A percentile compares a stretch with the other conserved stretches of the same genome.
Conservation (phyloP, 108 stramenopile genomes). For the Skeletonema potamos region DNA sequence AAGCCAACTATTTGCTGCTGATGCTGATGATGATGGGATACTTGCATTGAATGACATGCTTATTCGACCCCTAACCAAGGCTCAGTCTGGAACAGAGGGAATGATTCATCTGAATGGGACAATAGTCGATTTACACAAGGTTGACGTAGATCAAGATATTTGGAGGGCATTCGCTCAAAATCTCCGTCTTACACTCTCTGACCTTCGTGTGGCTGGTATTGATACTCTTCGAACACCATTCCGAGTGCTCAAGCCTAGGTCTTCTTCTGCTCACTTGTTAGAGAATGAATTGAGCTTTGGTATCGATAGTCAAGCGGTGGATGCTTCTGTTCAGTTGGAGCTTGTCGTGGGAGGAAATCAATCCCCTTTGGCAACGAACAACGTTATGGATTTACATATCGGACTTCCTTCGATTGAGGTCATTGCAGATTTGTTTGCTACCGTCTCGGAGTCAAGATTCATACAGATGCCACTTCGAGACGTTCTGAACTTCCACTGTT, state of each 20-base stretch:
- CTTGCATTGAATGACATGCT: conserved; percentile 64
- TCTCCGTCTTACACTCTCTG: conserved; percentile 27
- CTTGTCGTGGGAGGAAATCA: conserved; percentile 23
- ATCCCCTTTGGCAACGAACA: conserved; percentile 42
- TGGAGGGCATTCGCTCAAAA: conserved; percentile 47
- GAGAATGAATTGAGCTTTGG: conserved; percentile 43
- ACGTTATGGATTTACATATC: conserved; percentile 36
- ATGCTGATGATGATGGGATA: conserved; percentile 52
- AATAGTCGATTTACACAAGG: conserved; percentile 38
- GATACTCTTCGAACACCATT: conserved; percentile 41
- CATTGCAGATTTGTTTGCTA: conserved; percentile 33
- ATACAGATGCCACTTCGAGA: conserved; percentile 37
- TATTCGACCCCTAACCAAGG: conserved; percentile 53
- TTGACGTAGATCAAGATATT: conserved; percentile 25
- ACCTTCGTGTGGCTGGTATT: conserved; percentile 28
- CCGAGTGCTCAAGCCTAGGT: conserved; percentile 35
- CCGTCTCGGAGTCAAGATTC: conserved; percentile 29
- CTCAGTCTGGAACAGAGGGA: conserved; percentile 62
- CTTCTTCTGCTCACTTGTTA: conserved; percentile 27
- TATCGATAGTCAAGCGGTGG: conserved; percentile 19
- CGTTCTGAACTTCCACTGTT: conserved; percentile 34
- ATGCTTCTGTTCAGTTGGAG: conserved; percentile 19
- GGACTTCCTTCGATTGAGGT: conserved; percentile 32
- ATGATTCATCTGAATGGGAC: conserved; percentile 31
- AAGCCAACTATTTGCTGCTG: conserved; percentile 49